Base-by-base conservation (phyloP, 1,284 basidiomycete genomes). In the Microstroma glucosiphilum region DNA sequence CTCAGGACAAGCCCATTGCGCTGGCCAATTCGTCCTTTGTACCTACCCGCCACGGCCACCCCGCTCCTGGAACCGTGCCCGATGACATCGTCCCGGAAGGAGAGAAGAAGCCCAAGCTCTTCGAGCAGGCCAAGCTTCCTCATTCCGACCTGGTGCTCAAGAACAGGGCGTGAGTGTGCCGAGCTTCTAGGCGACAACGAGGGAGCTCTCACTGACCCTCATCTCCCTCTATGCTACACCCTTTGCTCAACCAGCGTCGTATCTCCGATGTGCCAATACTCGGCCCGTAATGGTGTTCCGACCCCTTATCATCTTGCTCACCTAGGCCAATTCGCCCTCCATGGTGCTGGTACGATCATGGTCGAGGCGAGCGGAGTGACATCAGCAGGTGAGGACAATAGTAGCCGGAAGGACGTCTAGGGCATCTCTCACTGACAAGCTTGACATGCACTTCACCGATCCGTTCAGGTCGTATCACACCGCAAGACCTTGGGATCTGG, bases 401-500 rank as follows among this genome's bases (percentile, higher is more conserved):
- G 89, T 66, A 62, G 51, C 15, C 56, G 60, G 0, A 30, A 60
- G 48, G 9, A 4, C 30, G 9, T 9, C 30, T 9, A 3, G 9
- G 30, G 30, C 30, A 37, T 37, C 30, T 37, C 30, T 37, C 30
- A 37, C 30, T 37, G 30, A 37, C 30, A 3, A 37, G 4, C 9
- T 9, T 37, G 30, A 37, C 30, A 37, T 9, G 30, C 30, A 37
- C 9, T 4, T 37, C 30, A 3, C 30, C 30, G 30, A 3, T 37
- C 30, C 30, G 30, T 4, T 4, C 30, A 37, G 51, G 51, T 21
- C 51, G 51, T 6, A 54, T 57, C 56, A 84, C 86, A 0, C 86
- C 87, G 0, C 83, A 88, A 70, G 86, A 87, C 69, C 59, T 77
- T 48, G 89, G 89, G 0, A 80, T 91, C 53, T 92, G 89, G 89